phyloP scores from a whole-genome alignment of 2,329 filamentous ascomycete genomes.

The Polychaeton citri region DNA sequence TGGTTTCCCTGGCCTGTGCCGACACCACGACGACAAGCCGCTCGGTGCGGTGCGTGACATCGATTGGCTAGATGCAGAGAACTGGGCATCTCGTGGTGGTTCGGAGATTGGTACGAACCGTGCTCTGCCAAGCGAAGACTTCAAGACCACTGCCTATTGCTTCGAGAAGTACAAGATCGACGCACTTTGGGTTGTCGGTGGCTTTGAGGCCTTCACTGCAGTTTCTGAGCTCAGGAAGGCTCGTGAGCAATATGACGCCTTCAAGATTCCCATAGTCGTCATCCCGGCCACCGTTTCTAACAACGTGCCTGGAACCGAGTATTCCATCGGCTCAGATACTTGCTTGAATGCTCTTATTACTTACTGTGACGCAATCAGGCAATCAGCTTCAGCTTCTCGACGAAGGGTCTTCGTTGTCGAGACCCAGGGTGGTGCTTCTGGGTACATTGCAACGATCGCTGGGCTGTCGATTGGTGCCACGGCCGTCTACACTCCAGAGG shows the following conservation, averaged over 20 bases:
- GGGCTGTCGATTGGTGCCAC: slow-evolving; percentile 84
- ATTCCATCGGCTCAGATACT: slow-evolving; percentile 91
- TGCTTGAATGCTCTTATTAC: slow-evolving; percentile 88
- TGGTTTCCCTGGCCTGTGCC: slow-evolving; percentile 83
- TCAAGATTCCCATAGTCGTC: slow-evolving; percentile 84
- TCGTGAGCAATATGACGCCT: slow-evolving; percentile 61
- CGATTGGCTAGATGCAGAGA: slow-evolving; percentile 84
- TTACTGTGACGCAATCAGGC: slow-evolving; percentile 96
- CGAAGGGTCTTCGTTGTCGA: slow-evolving; percentile 95
- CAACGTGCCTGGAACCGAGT: slow-evolving; percentile 95
- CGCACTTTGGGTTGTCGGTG: slow-evolving; percentile 74
- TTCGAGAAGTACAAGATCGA: slow-evolving; percentile 83
- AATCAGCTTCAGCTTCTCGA: slow-evolving; percentile 86
- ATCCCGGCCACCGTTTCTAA: slow-evolving; percentile 97
- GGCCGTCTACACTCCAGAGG: slow-evolving; percentile 92
- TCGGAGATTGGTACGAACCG: slow-evolving; percentile 98
- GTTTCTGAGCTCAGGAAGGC: slow-evolving; percentile 77
- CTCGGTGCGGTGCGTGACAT: slow-evolving; percentile 73
- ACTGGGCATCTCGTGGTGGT: slow-evolving; percentile 91
- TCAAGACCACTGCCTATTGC: slow-evolving; percentile 67
- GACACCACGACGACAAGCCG: slow-evolving; percentile 77
- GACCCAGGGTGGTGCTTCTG: slow-evolving; percentile 87
- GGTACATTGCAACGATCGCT: slow-evolving; percentile 82
- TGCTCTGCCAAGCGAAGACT: slow-evolving; percentile 76
- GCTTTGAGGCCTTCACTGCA: slow-evolving; percentile 92